Percentiles rank a stretch among this genome's conserved stretches.
phyloP scores from a whole-genome alignment of 164 flowering plant species.

The Vitis rotundifolia region DNA sequence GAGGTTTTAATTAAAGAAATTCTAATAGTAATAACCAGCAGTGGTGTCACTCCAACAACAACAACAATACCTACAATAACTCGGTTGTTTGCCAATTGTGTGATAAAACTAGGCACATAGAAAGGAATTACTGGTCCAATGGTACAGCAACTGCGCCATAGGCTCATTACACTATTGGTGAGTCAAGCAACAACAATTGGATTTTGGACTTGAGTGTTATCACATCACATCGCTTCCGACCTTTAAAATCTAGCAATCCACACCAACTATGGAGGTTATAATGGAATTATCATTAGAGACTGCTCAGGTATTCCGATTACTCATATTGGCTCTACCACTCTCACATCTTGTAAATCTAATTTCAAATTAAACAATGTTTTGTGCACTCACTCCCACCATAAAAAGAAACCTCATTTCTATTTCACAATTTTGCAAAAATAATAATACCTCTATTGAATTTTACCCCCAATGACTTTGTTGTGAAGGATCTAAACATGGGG shows the following conservation, averaged over 20 bases:
- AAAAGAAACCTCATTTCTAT: neutral
- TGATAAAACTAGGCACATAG: too few relatives aligned
- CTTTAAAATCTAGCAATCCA: neutral
- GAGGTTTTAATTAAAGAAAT: too few relatives aligned
- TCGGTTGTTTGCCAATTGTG: too few relatives aligned
- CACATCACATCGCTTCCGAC: neutral
- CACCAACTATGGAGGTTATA: neutral
- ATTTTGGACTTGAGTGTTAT: too few relatives aligned
- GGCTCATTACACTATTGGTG: too few relatives aligned
- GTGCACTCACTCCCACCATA: neutral
- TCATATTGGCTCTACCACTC: neutral
- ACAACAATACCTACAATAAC: too few relatives aligned
- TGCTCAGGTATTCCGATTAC: neutral
- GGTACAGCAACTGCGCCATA: too few relatives aligned
- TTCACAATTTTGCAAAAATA: neutral
- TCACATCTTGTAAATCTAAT: neutral
- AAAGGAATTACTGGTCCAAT: too few relatives aligned
- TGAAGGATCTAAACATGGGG: constrained; percentile 2
- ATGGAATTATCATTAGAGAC: neutral
- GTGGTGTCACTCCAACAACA: too few relatives aligned
- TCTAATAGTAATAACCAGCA: too few relatives aligned
- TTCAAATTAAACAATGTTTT: neutral
- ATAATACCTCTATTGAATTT: neutral
- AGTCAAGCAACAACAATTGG: too few relatives aligned
- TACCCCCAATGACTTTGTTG: neutral